Conservation (phyloP, 2,329 filamentous ascomycete species). For the Dothiorella sarmentorum region DNA sequence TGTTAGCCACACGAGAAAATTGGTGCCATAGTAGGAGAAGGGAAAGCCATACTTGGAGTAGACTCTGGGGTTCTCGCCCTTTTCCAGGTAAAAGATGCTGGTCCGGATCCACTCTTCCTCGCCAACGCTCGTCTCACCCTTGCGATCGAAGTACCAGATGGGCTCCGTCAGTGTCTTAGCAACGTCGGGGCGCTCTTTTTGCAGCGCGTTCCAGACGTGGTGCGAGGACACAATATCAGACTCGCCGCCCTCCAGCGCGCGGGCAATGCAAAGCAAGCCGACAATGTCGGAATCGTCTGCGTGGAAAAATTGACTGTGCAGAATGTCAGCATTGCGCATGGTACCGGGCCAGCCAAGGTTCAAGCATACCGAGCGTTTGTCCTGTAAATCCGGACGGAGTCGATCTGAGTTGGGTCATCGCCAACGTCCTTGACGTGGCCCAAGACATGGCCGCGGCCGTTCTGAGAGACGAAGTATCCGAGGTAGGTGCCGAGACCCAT, state of each 20-base stretch:
- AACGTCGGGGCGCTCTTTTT: slow-evolving; percentile 71
- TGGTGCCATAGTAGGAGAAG: background rate
- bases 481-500: slow-evolving; percentile 83
- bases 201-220: slow-evolving; percentile 76
- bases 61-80: slow-evolving; percentile 56
- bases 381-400: slow-evolving; percentile 85
- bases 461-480: slow-evolving; percentile 85
- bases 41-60: slow-evolving; percentile 61
- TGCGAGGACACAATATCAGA: slow-evolving; percentile 77
- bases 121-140: slow-evolving; percentile 73
- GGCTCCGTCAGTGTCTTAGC: slow-evolving; percentile 71
- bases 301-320: slow-evolving; percentile 72
- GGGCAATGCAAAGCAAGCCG: slow-evolving; percentile 75
- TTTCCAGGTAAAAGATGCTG: slow-evolving; percentile 72
- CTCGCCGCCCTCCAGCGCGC: slow-evolving; percentile 76
- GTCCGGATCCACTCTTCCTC: slow-evolving; percentile 72
- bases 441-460: slow-evolving; percentile 78
- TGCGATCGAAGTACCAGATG: slow-evolving; percentile 89
- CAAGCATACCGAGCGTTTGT: slow-evolving; percentile 64
- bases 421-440: slow-evolving; percentile 88
- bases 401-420: slow-evolving; percentile 75
- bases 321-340: slow-evolving; percentile 6
- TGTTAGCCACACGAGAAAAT: slow-evolving; percentile 17
- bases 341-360: background rate
- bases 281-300: slow-evolving; percentile 80